Conservation (phyloP, 176 grass and related monocot genomes). For the Triticum urartu region DNA sequence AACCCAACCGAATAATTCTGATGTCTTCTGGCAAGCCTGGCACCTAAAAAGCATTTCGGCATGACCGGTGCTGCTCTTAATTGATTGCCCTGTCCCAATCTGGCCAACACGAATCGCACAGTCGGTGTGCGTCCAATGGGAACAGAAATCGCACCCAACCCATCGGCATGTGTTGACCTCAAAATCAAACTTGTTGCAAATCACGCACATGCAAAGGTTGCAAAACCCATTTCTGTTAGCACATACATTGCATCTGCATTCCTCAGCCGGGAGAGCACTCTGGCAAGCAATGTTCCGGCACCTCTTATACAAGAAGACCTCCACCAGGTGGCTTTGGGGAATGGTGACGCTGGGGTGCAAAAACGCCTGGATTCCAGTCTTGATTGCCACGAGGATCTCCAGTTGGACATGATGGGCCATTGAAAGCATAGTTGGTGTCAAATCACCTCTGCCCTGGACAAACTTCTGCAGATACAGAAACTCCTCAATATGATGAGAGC, state of each 20-base stretch:
- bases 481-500: conserved; percentile 87
- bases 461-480: conserved; percentile 91
- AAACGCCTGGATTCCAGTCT: conserved; percentile 97
- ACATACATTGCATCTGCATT: conserved; percentile 86
- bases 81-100: conserved; percentile 70
- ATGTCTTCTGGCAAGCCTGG: conserved; percentile 85
- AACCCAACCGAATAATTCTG: conserved; percentile 91
- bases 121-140: conserved; percentile 95
- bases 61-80: conserved; percentile 59
- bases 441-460: conserved; percentile 73
- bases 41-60: conserved; percentile 94
- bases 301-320: conserved; percentile 97
- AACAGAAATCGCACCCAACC: conserved; percentile 96
- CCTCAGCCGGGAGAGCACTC: conserved; percentile 83
- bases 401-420: conserved; percentile 77
- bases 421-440: conserved; percentile 60
- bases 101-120: conserved; percentile 81
- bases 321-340: conserved; percentile 63
- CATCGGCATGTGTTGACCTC: conserved; percentile 99
- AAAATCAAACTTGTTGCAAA: conserved; percentile 99
- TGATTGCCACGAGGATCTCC: conserved; percentile 93
- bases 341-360: conserved; percentile 89
- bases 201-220: conserved; percentile 98
- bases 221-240: conserved; percentile 82
- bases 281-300: conserved; percentile 98